phyloP scores from a whole-genome alignment of 2,329 filamentous ascomycete genomes.

The Cladosporium sp. region DNA sequence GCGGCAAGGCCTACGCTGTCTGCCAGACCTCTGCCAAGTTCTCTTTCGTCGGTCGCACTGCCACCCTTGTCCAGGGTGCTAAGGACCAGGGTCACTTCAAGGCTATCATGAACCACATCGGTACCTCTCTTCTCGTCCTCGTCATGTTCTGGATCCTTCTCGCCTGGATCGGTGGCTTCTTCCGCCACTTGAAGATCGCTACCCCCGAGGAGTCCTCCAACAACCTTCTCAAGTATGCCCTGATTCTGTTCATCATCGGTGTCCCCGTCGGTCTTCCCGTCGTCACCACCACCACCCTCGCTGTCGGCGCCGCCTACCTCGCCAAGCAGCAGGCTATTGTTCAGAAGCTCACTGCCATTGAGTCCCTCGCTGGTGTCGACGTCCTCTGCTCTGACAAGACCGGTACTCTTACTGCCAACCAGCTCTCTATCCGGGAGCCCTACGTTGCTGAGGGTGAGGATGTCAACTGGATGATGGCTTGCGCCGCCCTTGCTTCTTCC shows the following conservation, averaged over 20 bases:
- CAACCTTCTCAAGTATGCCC: constrained; percentile 67
- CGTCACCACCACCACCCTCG: constrained; percentile 74
- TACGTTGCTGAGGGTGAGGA: constrained; percentile 75
- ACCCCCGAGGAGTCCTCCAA: constrained; percentile 58
- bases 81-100: constrained; percentile 78
- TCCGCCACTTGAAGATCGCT: constrained; percentile 66
- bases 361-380: constrained; percentile 74
- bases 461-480: constrained; percentile 83
- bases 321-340: constrained; percentile 77
- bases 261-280: constrained; percentile 78
- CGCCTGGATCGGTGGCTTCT: constrained; percentile 78
- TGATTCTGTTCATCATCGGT: constrained; percentile 74
- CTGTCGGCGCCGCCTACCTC: constrained; percentile 74
- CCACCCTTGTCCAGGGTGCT: constrained; percentile 71
- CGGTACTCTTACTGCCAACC: constrained; percentile 73
- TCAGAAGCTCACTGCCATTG: constrained; percentile 76
- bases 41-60: constrained; percentile 77
- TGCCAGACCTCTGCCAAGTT: constrained; percentile 66
- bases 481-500: constrained; percentile 72
- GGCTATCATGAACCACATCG: constrained; percentile 80
- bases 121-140: constrained; percentile 70
- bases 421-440: constrained; percentile 74
- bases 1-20: constrained; percentile 72
- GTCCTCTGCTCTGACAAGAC: constrained; percentile 82
- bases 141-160: constrained; percentile 76